A percentile compares a stretch with the other conserved stretches of the same genome.
These are phyloP conservation scores for Claviceps maximensis DNA, from an alignment of 2,329 filamentous ascomycete species.

Conservation along the genomic window DNA sequence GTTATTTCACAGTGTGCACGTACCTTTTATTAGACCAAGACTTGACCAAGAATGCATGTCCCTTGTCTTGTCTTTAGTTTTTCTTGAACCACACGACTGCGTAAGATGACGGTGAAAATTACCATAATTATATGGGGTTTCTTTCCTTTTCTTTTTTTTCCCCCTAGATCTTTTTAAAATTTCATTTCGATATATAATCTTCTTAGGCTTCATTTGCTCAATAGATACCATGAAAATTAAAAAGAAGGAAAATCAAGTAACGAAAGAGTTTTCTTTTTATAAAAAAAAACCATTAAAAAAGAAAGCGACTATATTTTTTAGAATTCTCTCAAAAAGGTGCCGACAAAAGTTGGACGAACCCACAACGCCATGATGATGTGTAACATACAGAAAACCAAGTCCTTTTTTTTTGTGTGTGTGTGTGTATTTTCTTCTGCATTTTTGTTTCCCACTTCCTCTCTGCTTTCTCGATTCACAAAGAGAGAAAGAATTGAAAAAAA, in stretches of 20 bases:
- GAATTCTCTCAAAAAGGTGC: constrained; percentile 16
- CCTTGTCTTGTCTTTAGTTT: not conserved
- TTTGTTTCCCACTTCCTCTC: not conserved
- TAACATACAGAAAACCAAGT: constrained; percentile 16
- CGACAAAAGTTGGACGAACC: constrained; percentile 17
- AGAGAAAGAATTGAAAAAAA: too few species aligned
- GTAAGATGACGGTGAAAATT: too few species aligned
- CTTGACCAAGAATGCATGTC: not conserved
- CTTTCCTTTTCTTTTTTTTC: too few species aligned
- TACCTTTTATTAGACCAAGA: constrained; percentile 1
- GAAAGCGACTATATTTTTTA: not conserved
- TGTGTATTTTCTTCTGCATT: not conserved
- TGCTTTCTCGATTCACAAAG: not conserved
- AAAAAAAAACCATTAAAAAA: not conserved
- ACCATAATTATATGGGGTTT: too few species aligned
- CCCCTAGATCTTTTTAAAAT: too few species aligned
- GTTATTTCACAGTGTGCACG: not conserved
- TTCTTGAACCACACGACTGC: not conserved
- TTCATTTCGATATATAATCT: too few species aligned
- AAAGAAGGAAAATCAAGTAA: not conserved
- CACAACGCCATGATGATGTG: constrained; percentile 25
- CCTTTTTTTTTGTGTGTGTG: constrained; percentile 5
- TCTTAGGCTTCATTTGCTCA: too few species aligned
- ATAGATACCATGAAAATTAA: not conserved
- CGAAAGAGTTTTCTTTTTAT: too few species aligned